Evolutionary conservation across 345 rosid genomes (phyloP), one percentile per base, ranked within the genome.

Genomic region (Euphorbia pulcherrima): DNA sequence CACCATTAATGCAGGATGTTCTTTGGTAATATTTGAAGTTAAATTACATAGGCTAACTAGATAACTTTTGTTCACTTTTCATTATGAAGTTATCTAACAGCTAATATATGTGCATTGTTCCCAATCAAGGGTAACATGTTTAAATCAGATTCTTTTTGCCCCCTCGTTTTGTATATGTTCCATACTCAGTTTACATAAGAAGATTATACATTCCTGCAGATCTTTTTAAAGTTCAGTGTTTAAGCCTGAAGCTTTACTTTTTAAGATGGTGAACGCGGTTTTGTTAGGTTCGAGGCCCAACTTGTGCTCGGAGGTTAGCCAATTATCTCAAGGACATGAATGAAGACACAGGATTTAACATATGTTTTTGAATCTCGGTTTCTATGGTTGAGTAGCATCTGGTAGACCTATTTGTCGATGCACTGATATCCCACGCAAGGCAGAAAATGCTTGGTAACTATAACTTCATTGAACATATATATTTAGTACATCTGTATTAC

Each of bases 301-400:
- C 85, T 24, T 90, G 97, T 81, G 98, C 97, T 8, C 79, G 85
- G 75, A 87, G 84, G 77, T 77, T 93, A 0, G 90, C 83, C 67
- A 81, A 78, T 72, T 87, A 84, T 69, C 90, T 93, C 0, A 85
- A 85, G 69, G 94, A 87, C 80, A 54, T 68, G 79, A 85, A 84
- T 40, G 84, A 88, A 77, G 94, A 86, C 21, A 73, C 77, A 7
- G 97, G 90, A 62, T 87, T 93, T 33, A 87, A n/a, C n/a, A n/a
- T 14, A 20, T 85, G 75, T 83, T 90, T 27, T 75, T 92, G 72
- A 95, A 92, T 51, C 88, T 85, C 0, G 98, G 96, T 71, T 92
- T 84, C 77, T 88, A 90, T 67, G 97, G 92, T 21, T 90, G 97
- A 96, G 91, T 85, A 83, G 84, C 94, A 75, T 80, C 97, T 62